Evolutionary conservation across 78 protist species (phyloP).

Genomic region (Dictyostelium citrinum): DNA sequence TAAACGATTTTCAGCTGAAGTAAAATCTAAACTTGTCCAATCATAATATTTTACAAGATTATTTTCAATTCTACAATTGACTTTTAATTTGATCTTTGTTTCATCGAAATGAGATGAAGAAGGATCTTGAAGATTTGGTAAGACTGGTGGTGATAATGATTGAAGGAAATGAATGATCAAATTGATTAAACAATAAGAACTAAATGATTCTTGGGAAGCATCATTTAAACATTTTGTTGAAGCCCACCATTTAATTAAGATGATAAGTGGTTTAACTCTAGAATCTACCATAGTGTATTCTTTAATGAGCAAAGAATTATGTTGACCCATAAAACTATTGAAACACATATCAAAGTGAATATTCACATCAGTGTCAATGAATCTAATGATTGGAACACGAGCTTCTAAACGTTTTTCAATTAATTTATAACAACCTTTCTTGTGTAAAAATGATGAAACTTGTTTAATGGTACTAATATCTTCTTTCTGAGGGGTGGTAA

Average conservation of each 20-base stretch:
- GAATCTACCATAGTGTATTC: neutral
- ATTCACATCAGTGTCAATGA: neutral
- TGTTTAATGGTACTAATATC: neutral
- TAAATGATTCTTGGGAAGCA: neutral
- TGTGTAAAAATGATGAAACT: neutral
- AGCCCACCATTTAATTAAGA: constrained; percentile 38
- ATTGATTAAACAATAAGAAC: constrained; percentile 14
- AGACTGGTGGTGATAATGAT: neutral
- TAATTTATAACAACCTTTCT: neutral
- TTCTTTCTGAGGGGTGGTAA: neutral
- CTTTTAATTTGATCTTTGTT: neutral
- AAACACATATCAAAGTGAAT: constrained; percentile 30
- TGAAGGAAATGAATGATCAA: constrained; percentile 36
- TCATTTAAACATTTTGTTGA: constrained; percentile 21
- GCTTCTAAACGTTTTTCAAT: neutral
- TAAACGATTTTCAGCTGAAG: neutral
- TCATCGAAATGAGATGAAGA: neutral
- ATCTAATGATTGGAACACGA: constrained; percentile 34
- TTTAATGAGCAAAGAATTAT: constrained; percentile 7
- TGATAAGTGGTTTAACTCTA: constrained; percentile 3
- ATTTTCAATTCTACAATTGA: neutral
- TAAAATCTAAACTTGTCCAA: neutral
- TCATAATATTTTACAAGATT: neutral
- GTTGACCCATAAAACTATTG: neutral
- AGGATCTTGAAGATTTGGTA: neutral